Percentiles rank a stretch among this genome's conserved stretches.
phyloP scores from a whole-genome alignment of 129 eudicot species.

The Pulicaria dysenterica region DNA sequence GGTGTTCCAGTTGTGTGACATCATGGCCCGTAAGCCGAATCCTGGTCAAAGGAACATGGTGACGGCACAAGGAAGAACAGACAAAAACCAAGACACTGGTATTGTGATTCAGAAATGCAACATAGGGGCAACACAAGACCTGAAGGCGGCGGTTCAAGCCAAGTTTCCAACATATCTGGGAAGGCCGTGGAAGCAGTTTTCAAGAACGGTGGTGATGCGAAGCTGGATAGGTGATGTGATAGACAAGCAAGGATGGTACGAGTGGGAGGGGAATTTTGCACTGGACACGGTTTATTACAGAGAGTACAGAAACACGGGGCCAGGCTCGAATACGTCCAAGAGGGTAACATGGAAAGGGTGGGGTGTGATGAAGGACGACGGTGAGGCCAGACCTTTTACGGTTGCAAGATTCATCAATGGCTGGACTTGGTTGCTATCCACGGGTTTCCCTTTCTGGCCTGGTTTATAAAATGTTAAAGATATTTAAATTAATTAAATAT shows the following conservation, averaged over 20 bases:
- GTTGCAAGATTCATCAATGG: slow-evolving; percentile 46
- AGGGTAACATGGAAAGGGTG: slow-evolving; percentile 66
- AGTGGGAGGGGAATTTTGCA: slow-evolving; percentile 56
- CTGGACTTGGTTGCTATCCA: slow-evolving; percentile 45
- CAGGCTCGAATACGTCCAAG: slow-evolving; percentile 48
- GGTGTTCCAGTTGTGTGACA: slow-evolving; percentile 49
- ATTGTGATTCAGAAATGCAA: slow-evolving; percentile 53
- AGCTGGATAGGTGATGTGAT: slow-evolving; percentile 42
- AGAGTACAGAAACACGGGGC: slow-evolving; percentile 58
- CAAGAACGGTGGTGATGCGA: slow-evolving; percentile 59
- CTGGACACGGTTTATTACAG: slow-evolving; percentile 54
- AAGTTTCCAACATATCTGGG: slow-evolving; percentile 47
- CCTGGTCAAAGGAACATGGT: slow-evolving; percentile 48
- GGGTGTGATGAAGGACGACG: slow-evolving; percentile 38
- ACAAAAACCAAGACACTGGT: slow-evolving; percentile 55
- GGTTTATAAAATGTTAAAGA: too few species aligned
- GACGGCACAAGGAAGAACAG: slow-evolving; percentile 65
- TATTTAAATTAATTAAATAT: too few species aligned
- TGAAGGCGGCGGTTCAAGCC: slow-evolving; percentile 36
- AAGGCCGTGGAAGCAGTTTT: slow-evolving; percentile 64
- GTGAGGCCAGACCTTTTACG: slow-evolving; percentile 44
- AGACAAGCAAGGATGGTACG: slow-evolving; percentile 55
- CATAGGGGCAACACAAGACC: slow-evolving; percentile 46
- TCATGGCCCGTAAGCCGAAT: slow-evolving; percentile 44
- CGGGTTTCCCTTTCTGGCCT: slow-evolving; percentile 34